phyloP scores from a whole-genome alignment of 805 yeast genomes.

The Scheffersomyces amazonensis region DNA sequence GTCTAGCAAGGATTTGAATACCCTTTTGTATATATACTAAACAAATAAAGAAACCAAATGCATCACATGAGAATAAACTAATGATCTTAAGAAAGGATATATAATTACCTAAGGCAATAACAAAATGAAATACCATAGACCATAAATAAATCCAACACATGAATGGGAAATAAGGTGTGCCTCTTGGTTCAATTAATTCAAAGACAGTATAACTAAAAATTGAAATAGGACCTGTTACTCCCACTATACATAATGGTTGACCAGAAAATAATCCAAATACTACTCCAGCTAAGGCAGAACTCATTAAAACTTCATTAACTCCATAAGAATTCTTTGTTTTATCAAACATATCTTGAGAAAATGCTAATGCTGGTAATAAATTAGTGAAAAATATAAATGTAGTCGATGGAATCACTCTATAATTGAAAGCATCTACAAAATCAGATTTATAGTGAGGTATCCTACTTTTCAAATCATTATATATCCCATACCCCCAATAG shows the following conservation, averaged over 20 bases:
- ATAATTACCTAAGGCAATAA: conserved; percentile 66
- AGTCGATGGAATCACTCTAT: conserved; percentile 84
- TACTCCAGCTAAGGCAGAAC: conserved; percentile 86
- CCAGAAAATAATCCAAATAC: conserved; percentile 85
- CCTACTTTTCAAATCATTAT: conserved; percentile 48
- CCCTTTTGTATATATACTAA: conserved; percentile 89
- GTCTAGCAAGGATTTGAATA: conserved; percentile 71
- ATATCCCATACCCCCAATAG: conserved; percentile 48
- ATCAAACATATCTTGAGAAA: conserved; percentile 96
- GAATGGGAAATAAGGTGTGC: conserved; percentile 71
- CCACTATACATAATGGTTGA: conserved; percentile 92
- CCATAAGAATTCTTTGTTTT: conserved; percentile 86
- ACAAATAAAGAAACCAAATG: conserved; percentile 89
- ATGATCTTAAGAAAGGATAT: conserved; percentile 68
- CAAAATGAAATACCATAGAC: conserved; percentile 79
- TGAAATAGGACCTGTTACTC: conserved; percentile 94
- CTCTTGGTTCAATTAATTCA: conserved; percentile 57
- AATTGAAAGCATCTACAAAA: conserved; percentile 79
- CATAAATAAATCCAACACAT: conserved; percentile 96
- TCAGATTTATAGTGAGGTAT: conserved; percentile 73
- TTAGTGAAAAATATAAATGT: conserved; percentile 86
- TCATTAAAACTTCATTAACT: conserved; percentile 80
- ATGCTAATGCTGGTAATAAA: conserved; percentile 88
- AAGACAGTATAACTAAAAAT: conserved; percentile 91
- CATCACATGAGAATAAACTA: conserved; percentile 83